These are phyloP conservation scores for Penicillium steckii DNA, from an alignment of 495 filamentous ascomycete species.

Conservation along the genomic window DNA sequence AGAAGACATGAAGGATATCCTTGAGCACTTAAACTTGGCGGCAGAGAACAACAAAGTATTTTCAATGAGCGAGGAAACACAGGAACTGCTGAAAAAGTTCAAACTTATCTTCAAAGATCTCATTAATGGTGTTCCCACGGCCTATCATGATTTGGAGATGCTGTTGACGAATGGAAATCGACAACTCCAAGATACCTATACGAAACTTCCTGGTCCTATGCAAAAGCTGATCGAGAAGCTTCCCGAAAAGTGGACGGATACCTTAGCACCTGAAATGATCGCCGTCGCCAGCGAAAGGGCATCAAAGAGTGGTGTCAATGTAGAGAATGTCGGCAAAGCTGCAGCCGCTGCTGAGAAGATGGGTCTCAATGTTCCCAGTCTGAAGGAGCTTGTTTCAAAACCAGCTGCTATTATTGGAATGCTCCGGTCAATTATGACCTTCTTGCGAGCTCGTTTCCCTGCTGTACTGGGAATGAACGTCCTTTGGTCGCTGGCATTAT, in stretches of 20 bases:
- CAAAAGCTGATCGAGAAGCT: slow-evolving; percentile 84
- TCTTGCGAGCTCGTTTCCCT: slow-evolving; percentile 79
- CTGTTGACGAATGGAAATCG: slow-evolving; percentile 79
- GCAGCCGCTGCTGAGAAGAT: slow-evolving; percentile 52
- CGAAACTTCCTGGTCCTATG: slow-evolving; percentile 73
- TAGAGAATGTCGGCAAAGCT: slow-evolving; percentile 48
- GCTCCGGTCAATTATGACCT: slow-evolving; percentile 81
- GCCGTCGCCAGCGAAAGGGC: slow-evolving; percentile 71
- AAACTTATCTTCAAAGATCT: slow-evolving; percentile 86
- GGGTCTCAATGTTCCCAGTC: slow-evolving; percentile 52
- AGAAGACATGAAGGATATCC: slow-evolving; percentile 72
- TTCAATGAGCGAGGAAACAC: slow-evolving; percentile 75
- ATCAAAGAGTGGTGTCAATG: slow-evolving; percentile 62
- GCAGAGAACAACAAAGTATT: slow-evolving; percentile 78
- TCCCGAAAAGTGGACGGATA: slow-evolving; percentile 74
- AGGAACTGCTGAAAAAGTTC: slow-evolving; percentile 78
- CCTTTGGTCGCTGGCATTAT: slow-evolving; percentile 79
- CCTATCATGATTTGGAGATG: slow-evolving; percentile 81
- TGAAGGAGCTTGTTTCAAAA: slow-evolving; percentile 82
- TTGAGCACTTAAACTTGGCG: slow-evolving; percentile 77
- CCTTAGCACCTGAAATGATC: slow-evolving; percentile 75
- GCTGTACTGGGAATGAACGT: slow-evolving; percentile 82
- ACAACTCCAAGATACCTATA: slow-evolving; percentile 72
- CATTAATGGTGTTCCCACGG: slow-evolving; percentile 88
- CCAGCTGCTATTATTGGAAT: slow-evolving; percentile 79